Conservation (phyloP, 2,329 filamentous ascomycete species). For the Clonostachys sp. region DNA sequence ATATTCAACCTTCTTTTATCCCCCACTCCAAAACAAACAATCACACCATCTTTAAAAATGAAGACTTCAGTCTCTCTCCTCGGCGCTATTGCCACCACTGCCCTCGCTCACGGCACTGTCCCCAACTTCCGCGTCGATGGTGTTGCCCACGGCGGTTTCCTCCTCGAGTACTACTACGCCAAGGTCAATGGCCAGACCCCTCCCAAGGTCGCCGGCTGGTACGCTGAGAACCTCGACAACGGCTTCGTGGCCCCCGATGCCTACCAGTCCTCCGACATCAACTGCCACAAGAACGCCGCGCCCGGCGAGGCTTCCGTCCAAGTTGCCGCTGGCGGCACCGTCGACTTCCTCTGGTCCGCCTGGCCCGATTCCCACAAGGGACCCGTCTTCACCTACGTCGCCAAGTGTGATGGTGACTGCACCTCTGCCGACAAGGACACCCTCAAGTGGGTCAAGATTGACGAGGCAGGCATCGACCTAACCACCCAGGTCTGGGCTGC, state of each 20-base stretch:
- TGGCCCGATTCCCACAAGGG: slow-evolving; percentile 36
- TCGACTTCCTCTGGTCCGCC: slow-evolving; percentile 30
- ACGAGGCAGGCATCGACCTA: slow-evolving; percentile 41
- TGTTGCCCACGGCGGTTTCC: slow-evolving; percentile 1
- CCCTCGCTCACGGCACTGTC: slow-evolving; percentile 2
- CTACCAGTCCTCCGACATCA: slow-evolving; percentile 31
- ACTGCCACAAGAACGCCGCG: slow-evolving; percentile 34
- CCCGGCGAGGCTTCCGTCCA: slow-evolving; percentile 25
- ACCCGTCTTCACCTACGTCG: slow-evolving; percentile 59
- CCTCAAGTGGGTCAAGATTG: slow-evolving; percentile 60
- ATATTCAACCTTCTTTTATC: too few species aligned
- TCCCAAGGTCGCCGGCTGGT: slow-evolving; percentile 5
- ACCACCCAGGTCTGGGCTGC: slow-evolving; percentile 31
- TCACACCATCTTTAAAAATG: too few species aligned
- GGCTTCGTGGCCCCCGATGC: slow-evolving; percentile 38
- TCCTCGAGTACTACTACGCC: background rate
- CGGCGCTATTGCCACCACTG: background rate
- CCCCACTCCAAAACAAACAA: too few species aligned
- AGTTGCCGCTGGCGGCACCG: slow-evolving; percentile 27
- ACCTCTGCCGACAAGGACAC: slow-evolving; percentile 41
- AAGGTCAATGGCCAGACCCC: background rate
- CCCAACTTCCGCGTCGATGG: slow-evolving; percentile 1
- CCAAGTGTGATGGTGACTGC: slow-evolving; percentile 52
- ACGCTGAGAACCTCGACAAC: slow-evolving; percentile 24
- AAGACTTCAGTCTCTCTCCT: too few species aligned